phyloP scores from a whole-genome alignment of 2,329 filamentous ascomycete species.

The Pyricularia grisea region DNA sequence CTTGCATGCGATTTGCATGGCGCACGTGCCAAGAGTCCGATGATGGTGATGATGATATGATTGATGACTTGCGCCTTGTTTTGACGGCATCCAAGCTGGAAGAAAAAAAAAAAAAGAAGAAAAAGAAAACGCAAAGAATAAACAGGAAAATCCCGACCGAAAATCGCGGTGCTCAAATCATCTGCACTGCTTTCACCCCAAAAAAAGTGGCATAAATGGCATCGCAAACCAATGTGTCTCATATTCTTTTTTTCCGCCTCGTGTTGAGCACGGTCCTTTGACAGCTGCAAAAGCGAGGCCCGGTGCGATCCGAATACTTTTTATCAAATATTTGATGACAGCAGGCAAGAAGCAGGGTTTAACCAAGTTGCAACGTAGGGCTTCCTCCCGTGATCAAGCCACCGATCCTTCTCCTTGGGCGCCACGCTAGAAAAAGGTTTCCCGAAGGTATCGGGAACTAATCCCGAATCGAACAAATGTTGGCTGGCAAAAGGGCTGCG shows the following conservation, averaged over 20 bases:
- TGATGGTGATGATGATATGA: too few species aligned
- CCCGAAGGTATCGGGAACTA: too few species aligned
- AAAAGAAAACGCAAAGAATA: too few species aligned
- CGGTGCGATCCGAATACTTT: not conserved
- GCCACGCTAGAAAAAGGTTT: not conserved
- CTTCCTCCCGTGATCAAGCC: not conserved
- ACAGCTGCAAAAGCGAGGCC: not conserved
- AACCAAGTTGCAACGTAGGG: not conserved
- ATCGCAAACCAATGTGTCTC: too few species aligned
- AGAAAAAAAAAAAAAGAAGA: too few species aligned
- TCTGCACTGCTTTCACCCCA: not conserved
- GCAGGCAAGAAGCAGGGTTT: not conserved
- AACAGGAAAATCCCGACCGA: not conserved
- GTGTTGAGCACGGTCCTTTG: not conserved
- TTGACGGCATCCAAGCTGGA: not conserved
- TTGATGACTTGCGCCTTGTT: not conserved
- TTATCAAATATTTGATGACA: not conserved
- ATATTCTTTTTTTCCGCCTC: not conserved
- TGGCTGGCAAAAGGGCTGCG: too few species aligned
- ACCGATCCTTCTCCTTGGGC: not conserved
- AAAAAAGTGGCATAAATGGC: not conserved
- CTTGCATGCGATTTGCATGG: not conserved
- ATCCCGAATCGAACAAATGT: too few species aligned
- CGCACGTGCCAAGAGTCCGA: not conserved
- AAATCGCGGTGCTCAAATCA: not conserved